Percentiles rank a stretch among this genome's conserved stretches.
Evolutionary conservation across 305 asterid species (phyloP).

Genomic region (Fraxinus nigra): DNA sequence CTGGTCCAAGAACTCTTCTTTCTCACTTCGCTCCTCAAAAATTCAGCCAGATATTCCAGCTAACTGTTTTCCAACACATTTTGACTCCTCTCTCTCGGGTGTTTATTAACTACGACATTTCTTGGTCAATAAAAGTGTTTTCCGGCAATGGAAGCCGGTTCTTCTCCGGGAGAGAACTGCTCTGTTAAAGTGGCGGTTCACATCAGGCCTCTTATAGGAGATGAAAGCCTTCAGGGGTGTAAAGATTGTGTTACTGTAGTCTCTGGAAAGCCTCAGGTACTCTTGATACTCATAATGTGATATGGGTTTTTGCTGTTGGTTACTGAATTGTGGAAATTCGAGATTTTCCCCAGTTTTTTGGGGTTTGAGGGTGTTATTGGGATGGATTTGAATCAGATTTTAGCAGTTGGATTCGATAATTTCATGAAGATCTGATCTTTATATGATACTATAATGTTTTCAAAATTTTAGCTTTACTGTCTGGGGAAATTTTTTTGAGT

Average conservation of each 20-base stretch:
- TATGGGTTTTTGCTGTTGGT: conserved; percentile 26
- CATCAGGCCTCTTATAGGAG: conserved; percentile 90
- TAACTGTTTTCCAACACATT: conserved; percentile 46
- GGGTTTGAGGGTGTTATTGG: conserved; percentile 16
- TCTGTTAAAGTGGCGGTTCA: conserved; percentile 99
- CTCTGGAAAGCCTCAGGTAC: conserved; percentile 96
- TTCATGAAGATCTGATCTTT: conserved; percentile 54
- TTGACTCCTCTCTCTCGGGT: conserved; percentile 16
- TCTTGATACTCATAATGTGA: conserved; percentile 32
- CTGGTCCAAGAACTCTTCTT: conserved; percentile 41
- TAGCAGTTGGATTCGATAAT: conserved; percentile 20
- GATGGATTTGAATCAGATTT: conserved; percentile 26
- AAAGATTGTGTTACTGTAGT: conserved; percentile 86
- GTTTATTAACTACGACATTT: conserved; percentile 12
- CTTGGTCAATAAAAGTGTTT: background rate
- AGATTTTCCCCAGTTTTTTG: background rate
- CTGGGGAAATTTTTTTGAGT: conserved; percentile 13
- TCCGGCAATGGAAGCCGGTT: conserved; percentile 54
- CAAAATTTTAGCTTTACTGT: conserved; percentile 19
- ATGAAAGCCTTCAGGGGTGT: conserved; percentile 94
- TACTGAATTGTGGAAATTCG: conserved; percentile 19
- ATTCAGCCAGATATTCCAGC: conserved; percentile 27
- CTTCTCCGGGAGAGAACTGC: conserved; percentile 74
- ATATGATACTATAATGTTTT: conserved; percentile 16
- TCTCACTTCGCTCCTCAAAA: conserved; percentile 34